These are phyloP conservation scores for Populus euphratica DNA, from an alignment of 345 rosid species.

Conservation along the genomic window DNA sequence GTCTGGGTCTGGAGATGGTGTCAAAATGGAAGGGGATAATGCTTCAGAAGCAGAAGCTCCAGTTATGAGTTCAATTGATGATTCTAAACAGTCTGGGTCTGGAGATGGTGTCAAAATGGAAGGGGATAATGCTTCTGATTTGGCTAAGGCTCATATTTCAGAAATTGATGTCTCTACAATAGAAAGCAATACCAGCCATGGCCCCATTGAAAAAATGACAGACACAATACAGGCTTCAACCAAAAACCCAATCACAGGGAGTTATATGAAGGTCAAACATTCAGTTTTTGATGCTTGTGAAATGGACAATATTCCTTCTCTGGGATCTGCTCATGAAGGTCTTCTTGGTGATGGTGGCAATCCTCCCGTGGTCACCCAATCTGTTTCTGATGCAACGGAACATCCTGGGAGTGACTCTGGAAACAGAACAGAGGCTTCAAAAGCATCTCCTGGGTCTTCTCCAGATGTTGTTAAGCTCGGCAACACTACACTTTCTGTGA, in stretches of 20 bases:
- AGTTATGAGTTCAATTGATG: conserved; percentile 13
- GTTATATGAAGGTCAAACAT: not conserved
- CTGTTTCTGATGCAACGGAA: conserved; percentile 7
- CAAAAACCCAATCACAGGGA: not conserved
- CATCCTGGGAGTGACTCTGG: conserved; percentile 8
- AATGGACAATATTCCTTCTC: conserved; percentile 10
- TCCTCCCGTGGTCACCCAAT: not conserved
- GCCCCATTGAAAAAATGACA: conserved; percentile 19
- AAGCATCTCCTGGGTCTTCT: conserved; percentile 5
- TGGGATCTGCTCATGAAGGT: conserved; percentile 12
- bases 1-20: conserved; percentile 13
- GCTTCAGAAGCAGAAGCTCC: conserved; percentile 21
- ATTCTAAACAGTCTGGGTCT: conserved; percentile 12
- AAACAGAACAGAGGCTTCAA: conserved; percentile 4
- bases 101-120: conserved; percentile 8
- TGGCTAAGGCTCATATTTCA: conserved; percentile 19
- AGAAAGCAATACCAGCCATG: conserved; percentile 21
- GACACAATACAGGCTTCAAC: conserved; percentile 10
- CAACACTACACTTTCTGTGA: conserved; percentile 1
- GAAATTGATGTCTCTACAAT: conserved; percentile 19
- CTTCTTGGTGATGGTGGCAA: conserved; percentile 9
- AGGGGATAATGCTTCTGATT: conserved; percentile 10
- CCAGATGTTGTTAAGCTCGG: not conserved
- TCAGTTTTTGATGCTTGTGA: conserved; percentile 5
- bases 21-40: not conserved